These are phyloP conservation scores for Ceratonia siliqua DNA, from an alignment of 306 rosid species.

Conservation along the genomic window DNA sequence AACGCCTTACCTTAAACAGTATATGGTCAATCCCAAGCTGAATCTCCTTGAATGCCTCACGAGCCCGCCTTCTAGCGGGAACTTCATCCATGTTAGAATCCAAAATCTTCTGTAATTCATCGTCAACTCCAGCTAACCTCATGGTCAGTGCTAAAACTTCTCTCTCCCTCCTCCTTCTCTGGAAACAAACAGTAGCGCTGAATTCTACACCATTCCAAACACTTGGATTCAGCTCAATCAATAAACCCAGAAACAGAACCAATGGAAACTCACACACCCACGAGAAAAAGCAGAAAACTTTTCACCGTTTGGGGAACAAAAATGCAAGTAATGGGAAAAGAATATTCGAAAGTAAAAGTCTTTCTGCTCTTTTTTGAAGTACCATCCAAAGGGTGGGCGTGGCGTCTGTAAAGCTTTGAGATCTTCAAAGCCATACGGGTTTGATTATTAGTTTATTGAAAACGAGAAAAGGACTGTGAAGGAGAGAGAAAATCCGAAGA, in stretches of 20 bases:
- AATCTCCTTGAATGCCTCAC: constrained; percentile 73
- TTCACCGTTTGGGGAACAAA: neutral
- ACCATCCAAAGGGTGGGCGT: constrained; percentile 25
- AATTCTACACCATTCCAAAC: constrained; percentile 35
- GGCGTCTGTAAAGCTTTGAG: constrained; percentile 24
- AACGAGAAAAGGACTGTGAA: neutral
- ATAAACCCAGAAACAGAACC: constrained; percentile 2
- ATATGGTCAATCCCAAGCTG: constrained; percentile 86
- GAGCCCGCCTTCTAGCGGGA: constrained; percentile 74
- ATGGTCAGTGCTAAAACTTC: constrained; percentile 35
- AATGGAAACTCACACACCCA: neutral
- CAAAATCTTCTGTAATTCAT: constrained; percentile 59
- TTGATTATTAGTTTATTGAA: constrained; percentile 1
- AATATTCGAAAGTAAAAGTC: neutral
- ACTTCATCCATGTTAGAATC: constrained; percentile 74
- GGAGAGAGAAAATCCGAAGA: neutral
- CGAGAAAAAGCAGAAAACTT: neutral
- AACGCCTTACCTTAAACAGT: constrained; percentile 61
- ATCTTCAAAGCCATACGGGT: constrained; percentile 36
- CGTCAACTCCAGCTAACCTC: constrained; percentile 57
- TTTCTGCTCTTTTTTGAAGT: neutral
- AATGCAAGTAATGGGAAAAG: neutral
- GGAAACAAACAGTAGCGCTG: constrained; percentile 7
- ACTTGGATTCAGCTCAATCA: constrained; percentile 15
- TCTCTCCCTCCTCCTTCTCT: neutral